Percentiles rank a stretch among this genome's conserved stretches.
These are phyloP conservation scores for Aspergillus tubingensis DNA, from an alignment of 2,329 filamentous ascomycete genomes.

Conservation along the genomic window DNA sequence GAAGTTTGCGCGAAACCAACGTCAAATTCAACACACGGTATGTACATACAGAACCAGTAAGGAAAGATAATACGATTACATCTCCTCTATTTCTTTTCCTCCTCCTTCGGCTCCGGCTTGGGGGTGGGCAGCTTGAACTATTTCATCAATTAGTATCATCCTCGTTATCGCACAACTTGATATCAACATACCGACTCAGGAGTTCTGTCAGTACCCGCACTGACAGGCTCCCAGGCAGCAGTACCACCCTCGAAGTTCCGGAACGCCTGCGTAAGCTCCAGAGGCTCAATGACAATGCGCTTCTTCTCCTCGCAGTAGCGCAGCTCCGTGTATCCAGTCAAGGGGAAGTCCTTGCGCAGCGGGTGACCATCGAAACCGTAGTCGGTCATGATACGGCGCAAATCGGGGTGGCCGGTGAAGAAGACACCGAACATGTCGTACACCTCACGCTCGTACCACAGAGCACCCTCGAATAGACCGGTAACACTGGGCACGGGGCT, in stretches of 20 bases:
- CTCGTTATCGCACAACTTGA: neutral
- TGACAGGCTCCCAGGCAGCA: slow-evolving; percentile 70
- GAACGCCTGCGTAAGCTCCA: slow-evolving; percentile 97
- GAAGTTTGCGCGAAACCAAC: neutral
- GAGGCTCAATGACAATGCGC: slow-evolving; percentile 94
- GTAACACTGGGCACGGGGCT: slow-evolving; percentile 89
- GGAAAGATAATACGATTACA: slow-evolving; percentile 40
- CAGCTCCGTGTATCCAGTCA: slow-evolving; percentile 97
- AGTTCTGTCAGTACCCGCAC: slow-evolving; percentile 72
- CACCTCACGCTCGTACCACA: slow-evolving; percentile 98
- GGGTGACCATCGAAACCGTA: slow-evolving; percentile 99
- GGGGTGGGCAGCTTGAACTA: slow-evolving; percentile 92
- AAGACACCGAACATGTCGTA: slow-evolving; percentile 98
- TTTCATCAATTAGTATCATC: slow-evolving; percentile 4
- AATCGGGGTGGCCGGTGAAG: slow-evolving; percentile 91
- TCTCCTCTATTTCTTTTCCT: slow-evolving; percentile 79
- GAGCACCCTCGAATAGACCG: slow-evolving; percentile 85
- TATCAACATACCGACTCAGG: slow-evolving; percentile 65
- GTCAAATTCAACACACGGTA: slow-evolving; percentile 32
- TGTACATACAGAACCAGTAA: slow-evolving; percentile 41
- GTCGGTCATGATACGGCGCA: slow-evolving; percentile 98
- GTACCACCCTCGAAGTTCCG: slow-evolving; percentile 94
- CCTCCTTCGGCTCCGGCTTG: slow-evolving; percentile 89
- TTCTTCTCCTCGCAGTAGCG: slow-evolving; percentile 99
- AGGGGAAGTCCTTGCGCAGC: slow-evolving; percentile 93